These are phyloP conservation scores for Metroxylon sagu DNA, from an alignment of 176 grass and related monocot species.

Conservation along the genomic window DNA sequence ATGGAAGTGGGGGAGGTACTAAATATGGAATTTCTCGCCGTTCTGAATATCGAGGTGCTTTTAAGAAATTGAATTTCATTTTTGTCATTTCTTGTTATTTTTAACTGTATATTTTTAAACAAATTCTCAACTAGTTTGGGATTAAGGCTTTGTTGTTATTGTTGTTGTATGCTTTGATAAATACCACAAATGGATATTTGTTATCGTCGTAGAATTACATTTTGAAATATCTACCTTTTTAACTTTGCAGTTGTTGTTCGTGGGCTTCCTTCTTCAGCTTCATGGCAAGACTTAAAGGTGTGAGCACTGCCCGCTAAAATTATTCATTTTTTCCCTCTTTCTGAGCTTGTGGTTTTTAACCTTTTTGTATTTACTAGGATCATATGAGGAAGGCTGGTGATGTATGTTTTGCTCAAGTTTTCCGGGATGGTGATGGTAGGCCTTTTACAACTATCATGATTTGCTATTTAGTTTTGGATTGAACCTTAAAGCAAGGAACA, in stretches of 20 bases:
- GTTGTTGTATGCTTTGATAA: not conserved
- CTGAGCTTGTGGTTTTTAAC: not conserved
- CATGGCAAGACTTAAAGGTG: slow-evolving; percentile 20
- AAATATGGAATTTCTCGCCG: slow-evolving; percentile 13
- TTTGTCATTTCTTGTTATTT: too few relatives aligned
- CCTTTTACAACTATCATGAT: not conserved
- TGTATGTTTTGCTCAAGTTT: slow-evolving; percentile 22
- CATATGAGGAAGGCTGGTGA: slow-evolving; percentile 21
- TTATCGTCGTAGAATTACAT: too few relatives aligned
- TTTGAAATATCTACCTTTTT: not conserved
- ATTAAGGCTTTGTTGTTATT: not conserved
- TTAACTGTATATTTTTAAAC: too few relatives aligned
- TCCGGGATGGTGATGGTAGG: slow-evolving; percentile 20
- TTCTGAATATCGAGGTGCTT: slow-evolving; percentile 19
- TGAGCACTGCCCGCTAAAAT: not conserved
- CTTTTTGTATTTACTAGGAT: slow-evolving; percentile 1
- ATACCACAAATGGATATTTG: too few relatives aligned
- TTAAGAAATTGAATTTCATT: not conserved
- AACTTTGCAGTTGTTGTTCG: slow-evolving; percentile 14
- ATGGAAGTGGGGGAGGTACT: slow-evolving; percentile 13
- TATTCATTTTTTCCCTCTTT: not conserved
- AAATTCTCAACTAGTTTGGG: too few relatives aligned
- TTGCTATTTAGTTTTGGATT: not conserved
- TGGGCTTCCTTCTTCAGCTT: slow-evolving; percentile 21
- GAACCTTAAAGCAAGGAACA: too few relatives aligned